Base-by-base conservation (phyloP, 495 filamentous ascomycete species). In the Parathielavia hyrcaniae region DNA sequence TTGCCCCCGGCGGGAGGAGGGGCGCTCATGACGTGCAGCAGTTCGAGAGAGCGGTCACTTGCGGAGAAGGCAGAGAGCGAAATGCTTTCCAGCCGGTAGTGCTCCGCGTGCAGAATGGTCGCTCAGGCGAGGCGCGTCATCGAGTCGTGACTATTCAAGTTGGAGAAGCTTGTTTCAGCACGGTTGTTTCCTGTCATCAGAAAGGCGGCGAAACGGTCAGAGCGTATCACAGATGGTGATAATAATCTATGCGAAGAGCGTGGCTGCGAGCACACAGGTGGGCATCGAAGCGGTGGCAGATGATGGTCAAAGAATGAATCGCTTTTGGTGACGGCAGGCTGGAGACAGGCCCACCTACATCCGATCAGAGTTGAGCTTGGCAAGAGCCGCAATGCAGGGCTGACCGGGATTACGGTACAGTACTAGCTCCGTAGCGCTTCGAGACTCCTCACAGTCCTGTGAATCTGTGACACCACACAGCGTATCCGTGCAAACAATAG, bases 21-120 rank as follows among this genome's bases (percentile, higher is more conserved):
- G 39, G 83, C 78, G 59, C 79, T 86, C 82, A 85, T 86, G 50
- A 47, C 74, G 53, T 62, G 54, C 48, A 55, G 12, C 51, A 55
- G 1, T 41, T 55, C 6, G 39, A 53, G 17, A n/a, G 11, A 58
- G 40, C 17, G 14, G 26, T 2, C 26, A 30, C 26, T 30, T n/a
- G 34, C 16, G 20, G 57, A 4, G 19, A 12, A 10, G 19, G 17
- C 22, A 5, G 26, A 22, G 2, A 48, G 23, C 9, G 8, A 22
- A 32, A 38, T 4, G 40, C 10, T 36, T n/a, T 39, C 19, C 32
- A 14, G 40, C 32, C 34, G 19, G 45, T 4, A 41, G 45, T 43
- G 45, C 45, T 32, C 16, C 5, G 9, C 22, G 1, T 2, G 45
- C 11, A 48, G 14, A n/a, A n/a, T 46, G 14, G 54, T 41, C 23